phyloP scores from a whole-genome alignment of 2,329 filamentous ascomycete genomes.

The Penicillium sp. region DNA sequence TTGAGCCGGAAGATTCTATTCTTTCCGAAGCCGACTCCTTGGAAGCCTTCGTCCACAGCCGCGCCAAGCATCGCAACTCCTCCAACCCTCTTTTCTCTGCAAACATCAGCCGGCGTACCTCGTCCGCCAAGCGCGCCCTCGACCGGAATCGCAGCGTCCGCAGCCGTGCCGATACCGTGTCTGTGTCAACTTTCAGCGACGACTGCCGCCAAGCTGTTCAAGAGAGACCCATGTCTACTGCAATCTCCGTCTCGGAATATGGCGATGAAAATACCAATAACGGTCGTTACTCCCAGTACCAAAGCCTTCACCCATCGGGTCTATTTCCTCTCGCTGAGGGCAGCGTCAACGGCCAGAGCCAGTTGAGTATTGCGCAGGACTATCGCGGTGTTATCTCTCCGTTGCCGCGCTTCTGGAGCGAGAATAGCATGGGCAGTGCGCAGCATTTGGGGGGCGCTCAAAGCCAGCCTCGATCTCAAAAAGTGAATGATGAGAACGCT shows the following conservation, averaged over 20 bases:
- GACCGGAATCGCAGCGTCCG: constrained; percentile 36
- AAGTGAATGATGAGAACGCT: constrained; percentile 9
- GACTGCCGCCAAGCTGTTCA: constrained; percentile 31
- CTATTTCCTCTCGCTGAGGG: constrained; percentile 21
- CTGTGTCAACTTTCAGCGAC: constrained; percentile 32
- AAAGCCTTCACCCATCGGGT: constrained; percentile 28
- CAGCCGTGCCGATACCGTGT: constrained; percentile 37
- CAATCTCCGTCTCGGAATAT: constrained; percentile 37
- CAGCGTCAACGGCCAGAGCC: constrained; percentile 28
- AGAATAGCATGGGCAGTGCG: constrained; percentile 31
- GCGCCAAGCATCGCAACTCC: constrained; percentile 39
- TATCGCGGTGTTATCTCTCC: constrained; percentile 38
- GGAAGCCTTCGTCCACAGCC: constrained; percentile 39
- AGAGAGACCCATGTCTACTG: constrained; percentile 34
- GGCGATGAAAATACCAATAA: constrained; percentile 28
- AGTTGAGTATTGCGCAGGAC: constrained; percentile 37
- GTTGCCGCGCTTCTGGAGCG: constrained; percentile 38
- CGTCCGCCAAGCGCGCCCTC: constrained; percentile 34
- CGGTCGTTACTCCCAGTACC: constrained; percentile 30
- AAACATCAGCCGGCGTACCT: constrained; percentile 32
- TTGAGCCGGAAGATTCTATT: constrained; percentile 31
- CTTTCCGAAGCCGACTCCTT: constrained; percentile 38
- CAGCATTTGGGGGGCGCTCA: constrained; percentile 23
- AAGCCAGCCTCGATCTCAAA: constrained; percentile 9
- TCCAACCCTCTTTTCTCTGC: constrained; percentile 39